Conservation (phyloP, 2,329 filamentous ascomycete species). For the Aspergillus candidus region DNA sequence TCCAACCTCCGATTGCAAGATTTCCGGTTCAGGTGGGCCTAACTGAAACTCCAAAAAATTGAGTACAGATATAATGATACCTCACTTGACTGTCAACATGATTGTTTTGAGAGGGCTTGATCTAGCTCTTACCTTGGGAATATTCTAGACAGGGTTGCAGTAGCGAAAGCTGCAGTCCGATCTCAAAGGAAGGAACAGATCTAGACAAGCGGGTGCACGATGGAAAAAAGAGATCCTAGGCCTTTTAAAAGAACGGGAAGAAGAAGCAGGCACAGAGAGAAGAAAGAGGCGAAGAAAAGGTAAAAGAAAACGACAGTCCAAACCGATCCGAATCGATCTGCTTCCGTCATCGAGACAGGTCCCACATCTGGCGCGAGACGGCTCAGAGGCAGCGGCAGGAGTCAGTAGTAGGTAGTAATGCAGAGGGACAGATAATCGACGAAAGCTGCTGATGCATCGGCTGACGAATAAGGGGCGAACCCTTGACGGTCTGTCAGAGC, state of each 20-base stretch:
- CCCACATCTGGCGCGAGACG: background rate
- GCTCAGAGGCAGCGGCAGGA: constrained; percentile 3
- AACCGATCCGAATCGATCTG: constrained; percentile 6
- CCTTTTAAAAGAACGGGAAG: background rate
- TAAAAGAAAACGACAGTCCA: constrained; percentile 1
- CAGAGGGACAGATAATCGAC: constrained; percentile 3
- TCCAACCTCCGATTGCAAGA: no score
- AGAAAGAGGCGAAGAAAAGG: background rate
- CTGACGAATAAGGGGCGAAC: constrained; percentile 17
- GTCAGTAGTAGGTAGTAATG: constrained; percentile 1
- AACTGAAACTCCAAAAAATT: no score
- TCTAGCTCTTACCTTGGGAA: no score
- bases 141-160: no score
- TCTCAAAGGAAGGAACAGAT: no score
- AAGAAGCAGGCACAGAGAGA: background rate
- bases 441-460: constrained; percentile 10
- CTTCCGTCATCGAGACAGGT: constrained; percentile 3
- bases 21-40: no score
- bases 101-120: no score
- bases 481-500: constrained; percentile 4
- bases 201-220: no score
- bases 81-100: no score
- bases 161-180: no score
- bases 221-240: background rate
- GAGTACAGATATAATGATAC: no score